Percentiles rank a stretch among this genome's conserved stretches.
Evolutionary conservation across 2,329 filamentous ascomycete species (phyloP).

Genomic region (Dendryphion nanum): DNA sequence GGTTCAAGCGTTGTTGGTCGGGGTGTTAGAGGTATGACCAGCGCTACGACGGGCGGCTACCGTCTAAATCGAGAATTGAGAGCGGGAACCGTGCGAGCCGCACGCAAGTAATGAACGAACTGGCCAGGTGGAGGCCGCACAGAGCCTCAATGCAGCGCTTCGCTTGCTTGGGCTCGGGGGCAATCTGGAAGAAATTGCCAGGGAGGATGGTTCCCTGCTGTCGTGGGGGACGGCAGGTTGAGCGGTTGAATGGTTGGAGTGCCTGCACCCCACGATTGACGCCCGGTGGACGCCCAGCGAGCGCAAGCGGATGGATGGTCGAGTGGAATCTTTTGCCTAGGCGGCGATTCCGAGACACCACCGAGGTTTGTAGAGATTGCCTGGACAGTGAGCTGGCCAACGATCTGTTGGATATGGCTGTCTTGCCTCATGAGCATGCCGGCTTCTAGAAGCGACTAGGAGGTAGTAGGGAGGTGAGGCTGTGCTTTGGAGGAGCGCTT

Average conservation of each 20-base stretch:
- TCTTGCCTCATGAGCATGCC: too few relatives aligned
- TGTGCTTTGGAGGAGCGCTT: too few relatives aligned
- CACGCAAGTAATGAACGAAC: neutral
- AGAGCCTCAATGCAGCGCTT: neutral
- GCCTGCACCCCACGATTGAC: too few relatives aligned
- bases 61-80: neutral
- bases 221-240: too few relatives aligned
- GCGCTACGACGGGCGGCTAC: neutral
- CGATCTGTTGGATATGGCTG: too few relatives aligned
- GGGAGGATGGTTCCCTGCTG: neutral
- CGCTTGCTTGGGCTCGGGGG: neutral
- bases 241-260: too few relatives aligned
- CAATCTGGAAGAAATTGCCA: neutral
- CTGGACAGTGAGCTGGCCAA: too few relatives aligned
- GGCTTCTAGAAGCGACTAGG: too few relatives aligned
- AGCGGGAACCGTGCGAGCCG: neutral
- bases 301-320: neutral
- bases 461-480: too few relatives aligned
- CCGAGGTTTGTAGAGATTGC: too few relatives aligned
- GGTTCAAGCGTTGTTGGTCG: slow-evolving; percentile 1
- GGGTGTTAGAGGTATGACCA: neutral
- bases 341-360: neutral
- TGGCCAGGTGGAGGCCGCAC: neutral
- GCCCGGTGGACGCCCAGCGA: neutral
- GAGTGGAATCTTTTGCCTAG: neutral